These are phyloP conservation scores for Trichothecium roseum DNA, from an alignment of 2,329 filamentous ascomycete species.

Conservation along the genomic window DNA sequence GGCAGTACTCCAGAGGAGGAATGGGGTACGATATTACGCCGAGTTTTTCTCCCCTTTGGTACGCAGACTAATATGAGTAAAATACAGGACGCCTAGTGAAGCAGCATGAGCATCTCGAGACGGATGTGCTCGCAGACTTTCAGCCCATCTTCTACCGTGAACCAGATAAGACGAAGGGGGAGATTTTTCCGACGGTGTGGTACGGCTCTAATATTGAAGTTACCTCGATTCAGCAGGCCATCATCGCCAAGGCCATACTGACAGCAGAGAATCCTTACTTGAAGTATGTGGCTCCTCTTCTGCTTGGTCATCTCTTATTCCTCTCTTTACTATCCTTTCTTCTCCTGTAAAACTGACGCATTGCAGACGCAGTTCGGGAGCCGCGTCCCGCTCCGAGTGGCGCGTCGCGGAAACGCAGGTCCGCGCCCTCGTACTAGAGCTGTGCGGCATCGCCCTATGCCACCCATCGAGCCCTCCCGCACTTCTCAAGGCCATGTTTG, in stretches of 20 bases:
- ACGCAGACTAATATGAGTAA: background rate
- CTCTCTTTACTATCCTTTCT: too few species aligned
- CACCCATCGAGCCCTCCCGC: slow-evolving; percentile 25
- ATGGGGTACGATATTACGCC: too few species aligned
- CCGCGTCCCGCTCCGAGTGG: slow-evolving; percentile 18
- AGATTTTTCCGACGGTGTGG: slow-evolving; percentile 29
- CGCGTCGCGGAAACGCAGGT: slow-evolving; percentile 27
- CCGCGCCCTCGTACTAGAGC: slow-evolving; percentile 23
- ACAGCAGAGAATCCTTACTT: slow-evolving; percentile 27
- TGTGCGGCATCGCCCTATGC: slow-evolving; percentile 28
- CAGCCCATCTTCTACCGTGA: slow-evolving; percentile 22
- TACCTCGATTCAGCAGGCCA: slow-evolving; percentile 27
- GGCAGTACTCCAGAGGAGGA: slow-evolving; percentile 21
- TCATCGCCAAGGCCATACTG: slow-evolving; percentile 27
- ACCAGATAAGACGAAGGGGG: slow-evolving; percentile 23
- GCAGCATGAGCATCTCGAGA: slow-evolving; percentile 24
- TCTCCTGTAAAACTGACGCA: background rate
- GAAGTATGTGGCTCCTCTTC: slow-evolving; percentile 13
- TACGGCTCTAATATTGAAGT: slow-evolving; percentile 27
- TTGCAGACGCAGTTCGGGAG: slow-evolving; percentile 9
- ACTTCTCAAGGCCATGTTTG: slow-evolving; percentile 26
- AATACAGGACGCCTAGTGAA: slow-evolving; percentile 24
- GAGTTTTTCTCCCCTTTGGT: slow-evolving; percentile 8
- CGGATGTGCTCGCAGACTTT: slow-evolving; percentile 18
- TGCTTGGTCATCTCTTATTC: too few species aligned